Base-by-base conservation (phyloP, 176 grass and related monocot species). In the Themeda triandra region DNA sequence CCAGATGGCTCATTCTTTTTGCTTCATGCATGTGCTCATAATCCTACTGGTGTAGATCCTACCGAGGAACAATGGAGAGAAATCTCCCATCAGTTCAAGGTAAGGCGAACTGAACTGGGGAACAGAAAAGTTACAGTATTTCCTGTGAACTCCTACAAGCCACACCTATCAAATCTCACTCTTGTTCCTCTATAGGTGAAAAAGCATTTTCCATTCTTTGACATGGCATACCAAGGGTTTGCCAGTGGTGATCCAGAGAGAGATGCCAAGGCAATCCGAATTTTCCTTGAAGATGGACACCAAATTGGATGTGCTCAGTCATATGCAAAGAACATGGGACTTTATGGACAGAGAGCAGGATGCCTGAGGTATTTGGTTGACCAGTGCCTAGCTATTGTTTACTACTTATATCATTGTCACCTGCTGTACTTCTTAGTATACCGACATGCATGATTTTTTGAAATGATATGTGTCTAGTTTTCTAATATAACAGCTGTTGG, bases 211-310 rank as follows among this genome's bases (percentile, higher is more conserved):
- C 93, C 96, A 63, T 96, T 99, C 73, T 99, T 99, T 93, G 96
- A 99, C 78, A 99, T 99, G 96, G 93, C 96, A 53, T 99, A 96
- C 84, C 96, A 99, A 99, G 93, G 96, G 69, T 99, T 99, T 94
- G 96, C 96, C 45, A 99, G 88, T 5, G 96, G 93, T 75, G 89
- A 99, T 85, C 89, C 93, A 79, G 93, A 96, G n/a, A n/a, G 87
- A 89, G 93, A 98, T 93, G 96, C 89, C 1, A 98, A 96, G 64
- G 91, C 96, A 81, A 95, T 98, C 68, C 84, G 86, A 45, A 99
- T 99, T 71, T 99, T 99, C 84, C 93, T 99, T 87, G 87, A 99
- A 82, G 96, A 99, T 86, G 93, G 96, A 37, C 91, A 94, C 73
- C 84, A 92, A 76, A 99, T 99, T 91, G 96, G 96, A 73, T 96